phyloP scores from a whole-genome alignment of 352 stramenopile genomes.

The Plasmopara muralis region DNA sequence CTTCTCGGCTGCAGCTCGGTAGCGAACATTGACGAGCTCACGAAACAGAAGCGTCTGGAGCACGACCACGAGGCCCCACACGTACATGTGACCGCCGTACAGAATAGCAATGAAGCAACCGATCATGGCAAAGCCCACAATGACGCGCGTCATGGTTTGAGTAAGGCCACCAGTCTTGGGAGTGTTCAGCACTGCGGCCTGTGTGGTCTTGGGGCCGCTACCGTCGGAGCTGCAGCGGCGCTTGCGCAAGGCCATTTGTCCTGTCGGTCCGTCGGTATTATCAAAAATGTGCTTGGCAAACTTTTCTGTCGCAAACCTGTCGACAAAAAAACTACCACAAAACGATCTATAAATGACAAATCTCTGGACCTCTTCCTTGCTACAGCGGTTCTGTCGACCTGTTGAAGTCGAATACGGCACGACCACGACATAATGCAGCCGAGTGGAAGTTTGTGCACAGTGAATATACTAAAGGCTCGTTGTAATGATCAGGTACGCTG shows the following conservation, averaged over 20 bases:
- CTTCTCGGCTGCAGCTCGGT: slow-evolving; percentile 90
- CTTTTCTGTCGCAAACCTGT: background rate
- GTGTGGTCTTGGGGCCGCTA: slow-evolving; percentile 11
- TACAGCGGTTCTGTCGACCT: slow-evolving; percentile 12
- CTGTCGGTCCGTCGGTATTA: background rate
- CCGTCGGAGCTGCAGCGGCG: slow-evolving; percentile 31
- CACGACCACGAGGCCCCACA: slow-evolving; percentile 77
- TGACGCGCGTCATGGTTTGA: slow-evolving; percentile 69
- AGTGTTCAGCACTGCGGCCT: slow-evolving; percentile 6
- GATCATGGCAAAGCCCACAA: slow-evolving; percentile 76
- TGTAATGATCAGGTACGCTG: too few species aligned
- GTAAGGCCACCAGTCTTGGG: slow-evolving; percentile 31
- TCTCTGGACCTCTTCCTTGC: slow-evolving; percentile 3
- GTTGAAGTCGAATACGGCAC: slow-evolving; percentile 14
- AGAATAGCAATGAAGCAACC: slow-evolving; percentile 59
- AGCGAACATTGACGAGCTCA: slow-evolving; percentile 98
- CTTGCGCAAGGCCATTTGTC: slow-evolving; percentile 33
- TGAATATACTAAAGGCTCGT: too few species aligned
- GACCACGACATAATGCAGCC: slow-evolving; percentile 6
- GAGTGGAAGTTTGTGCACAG: slow-evolving; percentile 39
- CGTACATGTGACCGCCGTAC: slow-evolving; percentile 79
- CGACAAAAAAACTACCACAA: background rate
- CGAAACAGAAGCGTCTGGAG: slow-evolving; percentile 90
- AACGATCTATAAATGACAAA: slow-evolving; percentile 9
- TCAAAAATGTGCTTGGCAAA: slow-evolving; percentile 7